phyloP scores from a whole-genome alignment of 2,329 filamentous ascomycete genomes.

The Blumeria hordei region DNA sequence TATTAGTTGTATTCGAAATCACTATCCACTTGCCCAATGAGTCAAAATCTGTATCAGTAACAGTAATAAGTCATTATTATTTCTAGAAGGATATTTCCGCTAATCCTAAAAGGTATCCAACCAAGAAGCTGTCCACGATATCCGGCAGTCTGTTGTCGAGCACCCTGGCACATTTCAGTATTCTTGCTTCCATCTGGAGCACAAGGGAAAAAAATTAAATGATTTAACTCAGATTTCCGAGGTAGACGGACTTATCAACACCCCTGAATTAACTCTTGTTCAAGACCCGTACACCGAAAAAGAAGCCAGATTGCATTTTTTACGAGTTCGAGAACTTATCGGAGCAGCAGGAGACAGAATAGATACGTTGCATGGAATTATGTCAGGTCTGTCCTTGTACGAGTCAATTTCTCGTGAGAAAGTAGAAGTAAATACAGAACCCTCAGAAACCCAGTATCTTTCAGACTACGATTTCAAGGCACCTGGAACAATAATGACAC shows the following conservation, averaged over 20 bases:
- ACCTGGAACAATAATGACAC: conserved; percentile 38
- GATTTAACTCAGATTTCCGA: conserved; percentile 87
- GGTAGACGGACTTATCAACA: conserved; percentile 50
- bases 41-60: conserved; percentile 58
- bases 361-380: conserved; percentile 65
- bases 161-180: conserved; percentile 83
- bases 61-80: conserved; percentile 30
- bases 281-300: conserved; percentile 97
- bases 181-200: conserved; percentile 94
- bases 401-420: conserved; percentile 34
- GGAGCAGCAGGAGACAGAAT: conserved; percentile 75
- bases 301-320: conserved; percentile 83
- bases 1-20: conserved; percentile 40
- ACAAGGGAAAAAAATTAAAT: conserved; percentile 72
- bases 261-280: conserved; percentile 59
- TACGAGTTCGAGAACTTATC: conserved; percentile 77
- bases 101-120: conserved; percentile 41
- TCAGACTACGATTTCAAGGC: conserved; percentile 57
- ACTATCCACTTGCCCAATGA: conserved; percentile 46
- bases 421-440: conserved; percentile 5
- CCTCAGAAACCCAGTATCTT: conserved; percentile 27
- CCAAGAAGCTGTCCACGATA: conserved; percentile 91
- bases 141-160: conserved; percentile 90
- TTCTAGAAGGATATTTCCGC: neutral
- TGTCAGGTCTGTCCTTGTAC: conserved; percentile 67